Evolutionary conservation across 495 filamentous ascomycete genomes (phyloP).

Genomic region (Melanomma pulvis-pyrius): DNA sequence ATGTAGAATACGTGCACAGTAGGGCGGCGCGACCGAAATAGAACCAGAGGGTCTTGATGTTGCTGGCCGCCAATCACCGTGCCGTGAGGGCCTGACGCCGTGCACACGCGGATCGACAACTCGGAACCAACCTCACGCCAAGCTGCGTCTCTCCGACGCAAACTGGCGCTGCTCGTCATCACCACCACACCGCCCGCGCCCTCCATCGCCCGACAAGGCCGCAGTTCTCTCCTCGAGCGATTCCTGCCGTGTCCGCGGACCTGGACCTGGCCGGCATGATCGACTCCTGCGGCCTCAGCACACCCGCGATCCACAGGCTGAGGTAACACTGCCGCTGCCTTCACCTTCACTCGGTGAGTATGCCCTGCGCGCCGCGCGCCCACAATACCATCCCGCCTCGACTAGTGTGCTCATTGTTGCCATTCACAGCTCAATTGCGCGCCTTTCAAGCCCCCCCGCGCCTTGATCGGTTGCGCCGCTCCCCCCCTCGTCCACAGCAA

Average conservation of each 20-base stretch:
- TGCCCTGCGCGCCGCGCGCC: not conserved
- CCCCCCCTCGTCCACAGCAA: not conserved
- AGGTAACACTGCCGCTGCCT: constrained; percentile 20
- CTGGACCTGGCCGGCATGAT: constrained; percentile 31
- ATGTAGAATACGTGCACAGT: not conserved
- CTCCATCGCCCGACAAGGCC: not conserved
- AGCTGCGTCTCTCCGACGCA: not conserved
- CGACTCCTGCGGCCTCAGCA: constrained; percentile 25
- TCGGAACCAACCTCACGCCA: constrained; percentile 3
- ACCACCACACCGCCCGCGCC: constrained; percentile 1
- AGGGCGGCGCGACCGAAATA: not conserved
- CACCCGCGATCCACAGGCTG: constrained; percentile 25
- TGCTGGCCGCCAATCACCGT: not conserved
- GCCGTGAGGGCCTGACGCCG: not conserved
- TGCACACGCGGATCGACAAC: not conserved
- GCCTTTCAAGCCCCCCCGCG: not conserved
- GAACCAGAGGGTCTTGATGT: not conserved
- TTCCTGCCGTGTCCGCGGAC: constrained; percentile 23
- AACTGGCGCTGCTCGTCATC: constrained; percentile 1
- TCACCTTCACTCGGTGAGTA: constrained; percentile 17
- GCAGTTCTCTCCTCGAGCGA: constrained; percentile 8
- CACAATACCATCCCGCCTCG: not conserved
- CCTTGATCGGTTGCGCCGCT: not conserved
- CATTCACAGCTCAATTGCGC: constrained; percentile 16
- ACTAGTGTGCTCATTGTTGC: not conserved